Conservation (phyloP, 805 yeast species). For the Saturnispora ahearnii region DNA sequence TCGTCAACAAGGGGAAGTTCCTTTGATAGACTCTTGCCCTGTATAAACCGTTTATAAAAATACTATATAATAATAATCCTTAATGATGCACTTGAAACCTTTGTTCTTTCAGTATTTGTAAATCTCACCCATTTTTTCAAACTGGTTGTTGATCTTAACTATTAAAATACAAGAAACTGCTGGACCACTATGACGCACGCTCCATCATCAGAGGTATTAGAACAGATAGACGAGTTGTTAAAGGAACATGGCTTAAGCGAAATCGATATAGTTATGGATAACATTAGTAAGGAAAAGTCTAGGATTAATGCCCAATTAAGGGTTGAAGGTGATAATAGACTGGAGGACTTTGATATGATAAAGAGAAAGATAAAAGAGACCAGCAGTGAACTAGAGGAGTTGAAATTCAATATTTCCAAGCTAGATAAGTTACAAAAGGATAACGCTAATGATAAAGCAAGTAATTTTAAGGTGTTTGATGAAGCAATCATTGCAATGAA, state of each 20-base stretch:
- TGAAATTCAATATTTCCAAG: conserved; percentile 32
- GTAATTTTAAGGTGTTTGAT: conserved; percentile 60
- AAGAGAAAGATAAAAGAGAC: conserved; percentile 20
- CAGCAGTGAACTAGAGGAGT: conserved; percentile 38
- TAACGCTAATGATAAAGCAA: conserved; percentile 41
- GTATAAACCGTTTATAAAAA: neutral
- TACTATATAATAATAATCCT: neutral
- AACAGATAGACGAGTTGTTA: neutral
- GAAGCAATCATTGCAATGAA: conserved; percentile 60
- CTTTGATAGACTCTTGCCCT: conserved; percentile 1
- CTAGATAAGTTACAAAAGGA: conserved; percentile 34
- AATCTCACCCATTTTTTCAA: neutral
- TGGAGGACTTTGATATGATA: conserved; percentile 17
- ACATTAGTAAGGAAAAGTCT: conserved; percentile 58
- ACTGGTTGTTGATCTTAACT: neutral
- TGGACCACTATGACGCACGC: neutral
- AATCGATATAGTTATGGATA: conserved; percentile 43
- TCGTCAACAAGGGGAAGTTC: conserved; percentile 67
- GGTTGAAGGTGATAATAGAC: conserved; percentile 50
- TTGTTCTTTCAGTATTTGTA: neutral
- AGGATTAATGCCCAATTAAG: conserved; percentile 68
- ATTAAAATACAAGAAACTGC: neutral
- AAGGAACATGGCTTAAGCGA: conserved; percentile 20
- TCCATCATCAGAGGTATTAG: neutral
- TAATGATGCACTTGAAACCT: neutral